phyloP scores from a whole-genome alignment of 192 early-diverging fungal species.

The Pilaira anomala region DNA sequence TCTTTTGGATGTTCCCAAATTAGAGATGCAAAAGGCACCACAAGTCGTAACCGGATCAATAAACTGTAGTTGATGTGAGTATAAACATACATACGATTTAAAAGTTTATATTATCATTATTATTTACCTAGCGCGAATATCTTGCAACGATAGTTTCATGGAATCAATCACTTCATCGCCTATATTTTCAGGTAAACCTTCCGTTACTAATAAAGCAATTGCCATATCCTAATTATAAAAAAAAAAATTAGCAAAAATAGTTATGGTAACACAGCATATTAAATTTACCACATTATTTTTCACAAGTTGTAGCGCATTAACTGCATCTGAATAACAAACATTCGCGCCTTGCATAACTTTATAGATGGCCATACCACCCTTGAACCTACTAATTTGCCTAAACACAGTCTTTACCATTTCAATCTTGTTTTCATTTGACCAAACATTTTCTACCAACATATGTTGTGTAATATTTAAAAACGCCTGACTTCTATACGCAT shows the following conservation, averaged over 20 bases:
- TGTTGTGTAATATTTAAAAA: slow-evolving; percentile 47
- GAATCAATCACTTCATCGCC: neutral
- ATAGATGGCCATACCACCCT: slow-evolving; percentile 36
- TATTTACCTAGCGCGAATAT: slow-evolving; percentile 35
- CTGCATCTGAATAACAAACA: slow-evolving; percentile 41
- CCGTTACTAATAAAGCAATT: slow-evolving; percentile 29
- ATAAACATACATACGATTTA: neutral
- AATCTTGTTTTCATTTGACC: slow-evolving; percentile 42
- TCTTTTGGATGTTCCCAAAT: slow-evolving; percentile 46
- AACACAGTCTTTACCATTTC: slow-evolving; percentile 41
- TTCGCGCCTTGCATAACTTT: slow-evolving; percentile 50
- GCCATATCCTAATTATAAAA: slow-evolving; percentile 25
- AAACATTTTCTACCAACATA: slow-evolving; percentile 40
- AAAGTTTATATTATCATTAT: neutral
- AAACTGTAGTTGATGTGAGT: slow-evolving; percentile 21
- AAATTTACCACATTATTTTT: slow-evolving; percentile 32
- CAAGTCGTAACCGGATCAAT: slow-evolving; percentile 43
- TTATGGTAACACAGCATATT: neutral
- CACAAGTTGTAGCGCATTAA: slow-evolving; percentile 31
- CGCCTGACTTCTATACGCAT: slow-evolving; percentile 20
- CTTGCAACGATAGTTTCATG: slow-evolving; percentile 26
- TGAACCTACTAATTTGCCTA: slow-evolving; percentile 42
- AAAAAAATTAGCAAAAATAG: neutral
- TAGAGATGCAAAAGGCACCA: slow-evolving; percentile 46
- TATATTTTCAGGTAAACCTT: slow-evolving; percentile 17